These are phyloP conservation scores for Ustilago lituana DNA, from an alignment of 1,284 basidiomycete genomes.

Conservation along the genomic window DNA sequence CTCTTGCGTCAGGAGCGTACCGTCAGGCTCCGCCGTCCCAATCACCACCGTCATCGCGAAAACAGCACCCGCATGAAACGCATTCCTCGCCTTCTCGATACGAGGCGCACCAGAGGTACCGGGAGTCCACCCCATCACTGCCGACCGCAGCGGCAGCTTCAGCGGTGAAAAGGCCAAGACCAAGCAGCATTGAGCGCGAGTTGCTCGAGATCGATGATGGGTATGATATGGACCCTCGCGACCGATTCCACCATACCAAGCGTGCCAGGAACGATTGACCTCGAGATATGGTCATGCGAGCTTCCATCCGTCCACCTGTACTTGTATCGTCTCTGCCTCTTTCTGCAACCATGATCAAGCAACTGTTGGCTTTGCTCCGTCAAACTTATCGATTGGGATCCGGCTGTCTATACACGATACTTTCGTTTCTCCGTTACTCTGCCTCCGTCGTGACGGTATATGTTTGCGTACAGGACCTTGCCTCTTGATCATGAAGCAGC, in stretches of 20 bases:
- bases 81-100: conserved; percentile 15
- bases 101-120: conserved; percentile 13
- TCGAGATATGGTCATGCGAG: neutral
- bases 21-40: conserved; percentile 7
- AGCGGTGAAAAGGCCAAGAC: conserved; percentile 31
- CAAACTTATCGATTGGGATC: too few relatives aligned
- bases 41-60: conserved; percentile 16
- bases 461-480: too few relatives aligned
- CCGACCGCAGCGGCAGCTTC: conserved; percentile 2
- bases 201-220: conserved; percentile 20
- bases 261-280: conserved; percentile 35
- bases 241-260: conserved; percentile 17
- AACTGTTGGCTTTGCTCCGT: too few relatives aligned
- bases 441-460: too few relatives aligned
- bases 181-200: conserved; percentile 22
- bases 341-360: too few relatives aligned
- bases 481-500: too few relatives aligned
- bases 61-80: conserved; percentile 11
- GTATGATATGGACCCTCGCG: conserved; percentile 8
- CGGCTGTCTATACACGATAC: too few relatives aligned
- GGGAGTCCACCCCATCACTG: conserved; percentile 23
- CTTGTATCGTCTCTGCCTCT: conserved; percentile 4
- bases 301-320: conserved; percentile 1
- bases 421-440: too few relatives aligned
- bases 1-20: conserved; percentile 5